A percentile compares a stretch with the other conserved stretches of the same genome.
These are phyloP conservation scores for Bjerkandera adusta DNA, from an alignment of 1,284 basidiomycete genomes.

Conservation along the genomic window DNA sequence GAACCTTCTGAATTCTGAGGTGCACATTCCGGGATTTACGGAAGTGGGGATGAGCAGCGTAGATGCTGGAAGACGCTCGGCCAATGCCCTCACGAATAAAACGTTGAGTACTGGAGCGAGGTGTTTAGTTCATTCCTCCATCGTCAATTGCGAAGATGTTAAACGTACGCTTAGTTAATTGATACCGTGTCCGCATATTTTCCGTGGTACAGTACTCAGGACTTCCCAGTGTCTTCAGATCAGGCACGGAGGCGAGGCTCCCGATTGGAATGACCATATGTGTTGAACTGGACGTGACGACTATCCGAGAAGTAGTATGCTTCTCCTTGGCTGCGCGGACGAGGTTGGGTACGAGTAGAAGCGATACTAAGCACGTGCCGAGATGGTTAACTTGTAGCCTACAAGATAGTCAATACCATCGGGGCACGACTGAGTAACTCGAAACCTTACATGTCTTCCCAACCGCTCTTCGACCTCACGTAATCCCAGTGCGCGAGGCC, in stretches of 20 bases:
- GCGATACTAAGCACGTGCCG: constrained; percentile 23
- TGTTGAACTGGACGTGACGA: constrained; percentile 25
- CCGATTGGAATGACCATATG: too few species aligned
- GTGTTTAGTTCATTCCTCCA: too few species aligned
- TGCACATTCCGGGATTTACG: constrained; percentile 48
- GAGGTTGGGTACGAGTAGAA: constrained; percentile 30
- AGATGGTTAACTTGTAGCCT: constrained; percentile 33
- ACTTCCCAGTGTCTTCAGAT: too few species aligned
- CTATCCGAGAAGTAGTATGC: constrained; percentile 20
- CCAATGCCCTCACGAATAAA: constrained; percentile 40
- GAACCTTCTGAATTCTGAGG: constrained; percentile 37
- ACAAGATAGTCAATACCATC: background rate
- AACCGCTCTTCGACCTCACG: constrained; percentile 26
- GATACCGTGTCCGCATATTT: too few species aligned
- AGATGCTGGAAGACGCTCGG: constrained; percentile 30
- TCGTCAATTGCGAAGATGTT: too few species aligned
- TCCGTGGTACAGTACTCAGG: too few species aligned
- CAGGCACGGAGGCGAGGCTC: too few species aligned
- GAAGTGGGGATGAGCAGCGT: constrained; percentile 31
- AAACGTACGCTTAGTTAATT: too few species aligned
- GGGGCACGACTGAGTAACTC: background rate
- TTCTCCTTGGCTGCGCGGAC: constrained; percentile 14
- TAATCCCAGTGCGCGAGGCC: constrained; percentile 19
- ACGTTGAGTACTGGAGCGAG: constrained; percentile 46
- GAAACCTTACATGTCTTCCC: constrained; percentile 28